Conservation (phyloP, 345 rosid genomes). For the Pistacia vera region DNA sequence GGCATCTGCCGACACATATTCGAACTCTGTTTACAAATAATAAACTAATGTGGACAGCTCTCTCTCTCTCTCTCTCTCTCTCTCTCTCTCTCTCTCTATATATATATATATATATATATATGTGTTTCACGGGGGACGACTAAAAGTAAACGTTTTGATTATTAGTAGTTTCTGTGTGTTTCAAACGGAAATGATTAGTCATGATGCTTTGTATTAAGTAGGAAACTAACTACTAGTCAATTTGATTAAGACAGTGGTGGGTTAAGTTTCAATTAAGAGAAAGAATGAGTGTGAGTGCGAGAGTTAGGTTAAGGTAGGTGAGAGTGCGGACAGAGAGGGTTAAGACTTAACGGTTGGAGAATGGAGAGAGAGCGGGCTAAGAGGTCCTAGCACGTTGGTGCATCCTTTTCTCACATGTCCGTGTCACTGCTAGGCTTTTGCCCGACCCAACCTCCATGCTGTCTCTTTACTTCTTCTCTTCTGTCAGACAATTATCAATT, state of each 20-base stretch:
- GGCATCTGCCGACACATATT: constrained; percentile 35
- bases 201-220: background rate
- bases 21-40: constrained; percentile 9
- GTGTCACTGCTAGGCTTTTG: constrained; percentile 60
- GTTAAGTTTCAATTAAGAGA: too few relatives aligned
- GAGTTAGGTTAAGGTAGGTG: background rate
- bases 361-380: constrained; percentile 7
- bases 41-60: constrained; percentile 9
- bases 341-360: background rate
- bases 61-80: too few relatives aligned
- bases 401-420: constrained; percentile 40
- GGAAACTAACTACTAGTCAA: background rate
- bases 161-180: background rate
- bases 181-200: constrained; percentile 4
- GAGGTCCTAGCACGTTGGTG: constrained; percentile 33
- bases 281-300: background rate
- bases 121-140: background rate
- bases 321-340: constrained; percentile 17
- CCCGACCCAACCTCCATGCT: constrained; percentile 61
- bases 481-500: constrained; percentile 26
- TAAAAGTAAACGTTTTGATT: background rate
- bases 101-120: too few relatives aligned
- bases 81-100: too few relatives aligned
- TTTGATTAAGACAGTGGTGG: background rate
- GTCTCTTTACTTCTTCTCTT: constrained; percentile 43